Evolutionary conservation across 2,329 filamentous ascomycete genomes (phyloP).

Genomic region (Penicillium sp.): DNA sequence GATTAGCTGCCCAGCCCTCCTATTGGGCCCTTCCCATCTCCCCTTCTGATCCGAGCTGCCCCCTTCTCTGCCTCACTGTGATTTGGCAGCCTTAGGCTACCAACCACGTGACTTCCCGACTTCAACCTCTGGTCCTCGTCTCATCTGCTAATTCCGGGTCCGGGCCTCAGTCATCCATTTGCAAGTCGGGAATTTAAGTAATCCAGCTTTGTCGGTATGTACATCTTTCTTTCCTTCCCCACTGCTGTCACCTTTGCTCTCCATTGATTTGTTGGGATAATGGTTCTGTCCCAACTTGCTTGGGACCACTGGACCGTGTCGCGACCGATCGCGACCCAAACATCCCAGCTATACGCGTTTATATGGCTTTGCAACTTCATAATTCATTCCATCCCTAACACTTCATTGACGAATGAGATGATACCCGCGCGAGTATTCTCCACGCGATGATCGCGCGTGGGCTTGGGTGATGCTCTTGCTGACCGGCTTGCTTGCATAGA

Average conservation of each 20-base stretch:
- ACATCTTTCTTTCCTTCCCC: constrained; percentile 16
- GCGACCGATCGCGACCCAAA: constrained; percentile 23
- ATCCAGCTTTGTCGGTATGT: constrained; percentile 43
- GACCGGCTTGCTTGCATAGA: constrained; percentile 31
- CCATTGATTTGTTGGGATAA: neutral
- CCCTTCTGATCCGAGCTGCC: neutral
- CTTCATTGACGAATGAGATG: constrained; percentile 17
- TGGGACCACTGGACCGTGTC: constrained; percentile 15
- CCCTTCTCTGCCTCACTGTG: neutral
- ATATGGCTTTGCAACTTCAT: constrained; percentile 3
- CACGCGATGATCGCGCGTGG: constrained; percentile 22
- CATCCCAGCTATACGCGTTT: constrained; percentile 20
- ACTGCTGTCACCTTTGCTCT: neutral
- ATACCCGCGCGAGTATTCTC: constrained; percentile 10
- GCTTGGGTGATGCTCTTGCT: constrained; percentile 7
- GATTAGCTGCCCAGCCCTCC: constrained; percentile 3
- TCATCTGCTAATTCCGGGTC: constrained; percentile 33
- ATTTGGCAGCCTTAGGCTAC: constrained; percentile 18
- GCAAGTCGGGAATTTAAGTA: constrained; percentile 37
- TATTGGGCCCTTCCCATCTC: neutral
- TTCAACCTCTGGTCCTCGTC: constrained; percentile 29
- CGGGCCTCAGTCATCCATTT: constrained; percentile 35
- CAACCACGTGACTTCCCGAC: constrained; percentile 23
- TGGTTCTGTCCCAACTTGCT: neutral
- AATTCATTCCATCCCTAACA: neutral